Evolutionary conservation across 768 basidiomycete genomes (phyloP).

Genomic region (Russula vinacea): DNA sequence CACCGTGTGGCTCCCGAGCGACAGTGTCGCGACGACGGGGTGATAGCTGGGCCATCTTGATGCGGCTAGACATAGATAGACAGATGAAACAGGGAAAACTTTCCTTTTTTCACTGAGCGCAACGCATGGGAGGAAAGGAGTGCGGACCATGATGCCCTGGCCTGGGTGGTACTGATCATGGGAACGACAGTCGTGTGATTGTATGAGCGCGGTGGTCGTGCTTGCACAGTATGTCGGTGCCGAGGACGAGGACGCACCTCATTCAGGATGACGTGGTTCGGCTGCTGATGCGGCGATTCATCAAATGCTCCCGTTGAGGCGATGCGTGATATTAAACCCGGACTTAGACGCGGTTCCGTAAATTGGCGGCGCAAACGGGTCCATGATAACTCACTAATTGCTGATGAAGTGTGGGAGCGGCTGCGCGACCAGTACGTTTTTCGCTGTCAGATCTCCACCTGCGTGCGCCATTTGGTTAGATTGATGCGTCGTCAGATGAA

Average conservation of each 20-base stretch:
- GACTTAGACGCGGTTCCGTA: slow-evolving; percentile 47
- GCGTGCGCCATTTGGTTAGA: not conserved
- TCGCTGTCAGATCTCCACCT: slow-evolving; percentile 71
- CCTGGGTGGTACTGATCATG: slow-evolving; percentile 70
- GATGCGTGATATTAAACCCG: slow-evolving; percentile 72
- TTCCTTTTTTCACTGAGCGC: not conserved
- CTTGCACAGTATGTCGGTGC: not conserved
- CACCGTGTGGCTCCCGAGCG: slow-evolving; percentile 76
- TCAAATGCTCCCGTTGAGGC: slow-evolving; percentile 59
- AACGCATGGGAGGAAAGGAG: slow-evolving; percentile 11
- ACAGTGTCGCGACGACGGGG: slow-evolving; percentile 88
- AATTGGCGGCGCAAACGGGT: not conserved
- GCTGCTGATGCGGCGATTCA: slow-evolving; percentile 58
- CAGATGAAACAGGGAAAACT: not conserved
- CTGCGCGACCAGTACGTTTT: slow-evolving; percentile 65
- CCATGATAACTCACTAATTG: slow-evolving; percentile 50
- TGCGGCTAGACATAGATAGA: slow-evolving; percentile 59
- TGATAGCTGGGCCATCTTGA: slow-evolving; percentile 89
- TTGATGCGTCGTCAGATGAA: not conserved
- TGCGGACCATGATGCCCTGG: slow-evolving; percentile 86
- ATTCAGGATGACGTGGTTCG: slow-evolving; percentile 90
- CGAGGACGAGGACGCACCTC: slow-evolving; percentile 48
- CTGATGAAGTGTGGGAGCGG: slow-evolving; percentile 67
- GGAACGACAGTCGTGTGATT: not conserved
- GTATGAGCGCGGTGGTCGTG: not conserved